A percentile compares a stretch with the other conserved stretches of the same genome.
Conservation (phyloP, 495 filamentous ascomycete genomes). For the Podospora bellae-mahoneyi region DNA sequence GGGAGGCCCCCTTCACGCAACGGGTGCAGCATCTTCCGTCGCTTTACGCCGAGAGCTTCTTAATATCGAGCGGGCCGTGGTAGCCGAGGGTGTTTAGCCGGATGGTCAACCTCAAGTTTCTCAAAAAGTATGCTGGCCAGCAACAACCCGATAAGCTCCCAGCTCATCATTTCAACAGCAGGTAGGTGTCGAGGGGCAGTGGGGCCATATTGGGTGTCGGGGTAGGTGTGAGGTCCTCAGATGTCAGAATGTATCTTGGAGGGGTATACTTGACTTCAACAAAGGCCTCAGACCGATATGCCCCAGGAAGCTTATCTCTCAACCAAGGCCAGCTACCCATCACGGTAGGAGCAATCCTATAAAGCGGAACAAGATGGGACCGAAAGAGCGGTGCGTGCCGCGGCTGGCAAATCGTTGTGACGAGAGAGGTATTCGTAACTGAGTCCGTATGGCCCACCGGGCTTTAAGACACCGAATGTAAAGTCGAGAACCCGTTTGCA, state of each 20-base stretch:
- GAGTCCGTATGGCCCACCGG: no score
- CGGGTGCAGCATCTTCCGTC: background rate
- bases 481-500: background rate
- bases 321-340: no score
- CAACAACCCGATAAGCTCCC: background rate
- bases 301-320: no score
- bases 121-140: background rate
- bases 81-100: constrained; percentile 9
- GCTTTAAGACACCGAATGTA: background rate
- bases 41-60: background rate
- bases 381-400: no score
- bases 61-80: constrained; percentile 8
- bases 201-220: background rate
- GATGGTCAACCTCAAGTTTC: background rate
- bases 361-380: no score
- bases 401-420: no score
- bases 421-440: no score
- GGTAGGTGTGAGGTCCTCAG: background rate
- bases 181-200: background rate
- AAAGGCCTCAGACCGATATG: no score
- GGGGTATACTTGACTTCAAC: no score
- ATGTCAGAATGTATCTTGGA: background rate
- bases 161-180: background rate
- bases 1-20: background rate
- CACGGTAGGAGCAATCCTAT: no score